Evolutionary conservation across 768 basidiomycete species (phyloP).

Genomic region (Dendrothele bispora): DNA sequence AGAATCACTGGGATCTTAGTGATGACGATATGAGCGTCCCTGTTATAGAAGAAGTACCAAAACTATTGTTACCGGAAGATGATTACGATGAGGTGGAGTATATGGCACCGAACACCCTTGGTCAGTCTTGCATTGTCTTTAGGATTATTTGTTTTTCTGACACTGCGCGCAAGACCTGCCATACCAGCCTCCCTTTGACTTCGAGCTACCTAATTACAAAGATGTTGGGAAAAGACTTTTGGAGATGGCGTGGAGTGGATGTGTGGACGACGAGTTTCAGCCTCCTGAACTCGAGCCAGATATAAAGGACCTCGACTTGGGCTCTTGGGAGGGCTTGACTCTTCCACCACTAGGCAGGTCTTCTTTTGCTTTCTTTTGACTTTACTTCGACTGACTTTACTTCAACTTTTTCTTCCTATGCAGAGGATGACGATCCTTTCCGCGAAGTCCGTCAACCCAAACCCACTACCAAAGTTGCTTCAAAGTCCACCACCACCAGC

Average conservation of each 20-base stretch:
- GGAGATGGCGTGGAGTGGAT: slow-evolving; percentile 31
- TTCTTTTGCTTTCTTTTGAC: background rate
- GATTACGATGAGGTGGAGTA: slow-evolving; percentile 53
- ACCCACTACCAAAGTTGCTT: background rate
- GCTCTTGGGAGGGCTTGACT: slow-evolving; percentile 29
- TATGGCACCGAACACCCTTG: slow-evolving; percentile 41
- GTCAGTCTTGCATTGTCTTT: slow-evolving; percentile 1
- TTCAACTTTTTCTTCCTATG: background rate
- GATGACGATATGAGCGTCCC: slow-evolving; percentile 38
- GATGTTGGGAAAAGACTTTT: slow-evolving; percentile 37
- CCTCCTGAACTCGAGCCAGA: slow-evolving; percentile 28
- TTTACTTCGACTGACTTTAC: background rate
- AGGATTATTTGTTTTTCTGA: background rate
- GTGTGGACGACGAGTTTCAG: slow-evolving; percentile 26
- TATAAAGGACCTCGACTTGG: slow-evolving; percentile 17
- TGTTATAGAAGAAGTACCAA: slow-evolving; percentile 22
- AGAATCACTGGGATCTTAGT: slow-evolving; percentile 74
- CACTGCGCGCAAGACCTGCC: slow-evolving; percentile 39
- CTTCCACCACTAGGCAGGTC: slow-evolving; percentile 28
- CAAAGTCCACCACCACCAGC: background rate
- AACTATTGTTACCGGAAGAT: slow-evolving; percentile 29
- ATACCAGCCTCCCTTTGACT: slow-evolving; percentile 44
- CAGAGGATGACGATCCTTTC: slow-evolving; percentile 32
- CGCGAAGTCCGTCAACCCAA: slow-evolving; percentile 3
- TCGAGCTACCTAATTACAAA: slow-evolving; percentile 44